Conservation (phyloP, 257 asterid species). For the Parsonsia alboflavescens region DNA sequence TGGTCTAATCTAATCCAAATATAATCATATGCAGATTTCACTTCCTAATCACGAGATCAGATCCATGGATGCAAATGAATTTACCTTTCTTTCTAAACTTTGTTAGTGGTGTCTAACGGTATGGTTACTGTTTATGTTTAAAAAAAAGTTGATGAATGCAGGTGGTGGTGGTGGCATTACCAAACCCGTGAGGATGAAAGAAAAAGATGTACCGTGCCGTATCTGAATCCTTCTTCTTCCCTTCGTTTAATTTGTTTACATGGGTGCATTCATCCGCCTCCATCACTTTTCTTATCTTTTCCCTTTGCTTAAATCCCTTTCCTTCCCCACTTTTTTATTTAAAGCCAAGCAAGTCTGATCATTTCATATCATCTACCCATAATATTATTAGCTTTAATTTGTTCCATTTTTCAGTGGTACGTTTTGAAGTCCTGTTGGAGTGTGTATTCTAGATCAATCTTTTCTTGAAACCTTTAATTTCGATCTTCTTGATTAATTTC, state of each 20-base stretch:
- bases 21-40: background rate
- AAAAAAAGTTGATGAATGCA: constrained; percentile 35
- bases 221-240: constrained; percentile 1
- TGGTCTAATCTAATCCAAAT: background rate
- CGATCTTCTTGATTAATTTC: background rate
- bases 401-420: no score
- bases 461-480: background rate
- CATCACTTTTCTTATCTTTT: constrained; percentile 37
- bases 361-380: constrained; percentile 14
- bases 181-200: constrained; percentile 37
- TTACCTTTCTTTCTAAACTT: no score
- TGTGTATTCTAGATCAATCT: no score
- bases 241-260: constrained; percentile 13
- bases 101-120: no score
- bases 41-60: no score
- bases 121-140: constrained; percentile 12
- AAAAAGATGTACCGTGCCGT: background rate
- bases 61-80: no score
- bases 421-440: no score
- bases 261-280: constrained; percentile 10
- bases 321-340: constrained; percentile 19
- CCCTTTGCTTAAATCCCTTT: background rate
- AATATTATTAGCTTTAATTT: no score
- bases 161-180: constrained; percentile 41
- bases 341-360: constrained; percentile 14